phyloP scores from a whole-genome alignment of 495 filamentous ascomycete genomes.

The Aspergillus mulundensis region DNA sequence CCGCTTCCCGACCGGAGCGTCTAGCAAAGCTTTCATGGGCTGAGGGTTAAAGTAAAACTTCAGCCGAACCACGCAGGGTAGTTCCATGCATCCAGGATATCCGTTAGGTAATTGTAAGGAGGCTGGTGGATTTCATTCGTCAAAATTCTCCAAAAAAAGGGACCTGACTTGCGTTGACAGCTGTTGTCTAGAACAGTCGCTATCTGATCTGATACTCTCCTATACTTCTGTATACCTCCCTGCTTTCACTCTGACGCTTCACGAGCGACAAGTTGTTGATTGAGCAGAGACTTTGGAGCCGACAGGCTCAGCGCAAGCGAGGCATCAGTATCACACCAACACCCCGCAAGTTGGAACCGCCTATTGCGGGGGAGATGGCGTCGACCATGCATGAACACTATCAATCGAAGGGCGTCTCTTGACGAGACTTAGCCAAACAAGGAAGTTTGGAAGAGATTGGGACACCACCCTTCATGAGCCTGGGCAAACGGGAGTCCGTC shows the following conservation, averaged over 20 bases:
- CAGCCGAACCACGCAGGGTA: not conserved
- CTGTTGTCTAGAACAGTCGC: slow-evolving; percentile 19
- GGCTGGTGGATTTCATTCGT: slow-evolving; percentile 28
- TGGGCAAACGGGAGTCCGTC: not conserved
- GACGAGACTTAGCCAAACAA: slow-evolving; percentile 12
- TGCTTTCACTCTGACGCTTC: not conserved
- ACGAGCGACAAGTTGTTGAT: not conserved
- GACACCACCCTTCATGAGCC: not conserved
- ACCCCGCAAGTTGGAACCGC: slow-evolving; percentile 7
- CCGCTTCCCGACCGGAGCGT: not conserved
- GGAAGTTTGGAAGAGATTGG: slow-evolving; percentile 12
- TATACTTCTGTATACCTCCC: not conserved
- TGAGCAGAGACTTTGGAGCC: not conserved
- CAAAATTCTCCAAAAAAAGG: slow-evolving; percentile 7
- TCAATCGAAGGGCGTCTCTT: slow-evolving; percentile 6
- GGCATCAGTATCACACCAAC: slow-evolving; percentile 10
- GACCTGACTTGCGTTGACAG: slow-evolving; percentile 18
- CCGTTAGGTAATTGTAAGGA: slow-evolving; percentile 40
- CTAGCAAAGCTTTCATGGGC: not conserved
- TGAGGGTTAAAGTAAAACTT: not conserved
- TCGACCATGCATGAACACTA: not conserved
- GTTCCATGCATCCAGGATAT: slow-evolving; percentile 6
- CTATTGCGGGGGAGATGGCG: slow-evolving; percentile 18
- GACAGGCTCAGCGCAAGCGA: slow-evolving; percentile 2
- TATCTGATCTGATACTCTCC: not conserved